Percentiles rank a stretch among this genome's conserved stretches.
These are phyloP conservation scores for Coemansia guatemalensis DNA, from an alignment of 192 early-diverging fungal genomes.

Conservation along the genomic window DNA sequence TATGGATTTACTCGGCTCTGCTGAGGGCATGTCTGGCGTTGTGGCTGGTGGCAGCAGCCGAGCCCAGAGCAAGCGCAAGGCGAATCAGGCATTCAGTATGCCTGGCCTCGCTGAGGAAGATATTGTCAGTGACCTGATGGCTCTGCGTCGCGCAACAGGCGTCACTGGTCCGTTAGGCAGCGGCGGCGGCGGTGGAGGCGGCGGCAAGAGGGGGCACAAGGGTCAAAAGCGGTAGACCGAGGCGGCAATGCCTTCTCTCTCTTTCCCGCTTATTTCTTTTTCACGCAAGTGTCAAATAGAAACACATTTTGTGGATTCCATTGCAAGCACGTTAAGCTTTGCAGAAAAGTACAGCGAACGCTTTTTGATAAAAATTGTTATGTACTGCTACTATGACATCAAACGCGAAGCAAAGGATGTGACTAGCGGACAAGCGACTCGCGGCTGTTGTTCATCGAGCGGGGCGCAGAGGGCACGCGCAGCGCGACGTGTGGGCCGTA, in stretches of 20 bases:
- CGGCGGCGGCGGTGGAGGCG: constrained; percentile 23
- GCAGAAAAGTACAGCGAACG: neutral
- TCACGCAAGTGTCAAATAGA: neutral
- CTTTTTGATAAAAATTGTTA: neutral
- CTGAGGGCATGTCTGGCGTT: constrained; percentile 9
- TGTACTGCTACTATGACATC: neutral
- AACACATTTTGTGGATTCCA: neutral
- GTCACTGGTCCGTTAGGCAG: constrained; percentile 42
- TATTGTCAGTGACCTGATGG: constrained; percentile 41
- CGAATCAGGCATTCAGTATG: constrained; percentile 31
- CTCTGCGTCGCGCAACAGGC: constrained; percentile 41
- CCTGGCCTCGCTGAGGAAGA: constrained; percentile 44
- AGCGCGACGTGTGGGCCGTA: constrained; percentile 12
- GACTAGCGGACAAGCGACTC: constrained; percentile 16
- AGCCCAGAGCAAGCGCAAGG: constrained; percentile 49
- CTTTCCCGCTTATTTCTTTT: neutral
- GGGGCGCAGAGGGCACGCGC: constrained; percentile 9
- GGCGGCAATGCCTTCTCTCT: neutral
- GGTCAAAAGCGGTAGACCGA: constrained; percentile 28
- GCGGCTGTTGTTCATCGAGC: constrained; percentile 15
- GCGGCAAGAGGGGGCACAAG: constrained; percentile 49
- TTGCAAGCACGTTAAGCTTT: neutral
- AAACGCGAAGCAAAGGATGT: neutral
- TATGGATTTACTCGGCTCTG: constrained; percentile 40
- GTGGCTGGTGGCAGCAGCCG: constrained; percentile 5